Base-by-base conservation (phyloP, 2,329 filamentous ascomycete species). In the Colletotrichum magnum region DNA sequence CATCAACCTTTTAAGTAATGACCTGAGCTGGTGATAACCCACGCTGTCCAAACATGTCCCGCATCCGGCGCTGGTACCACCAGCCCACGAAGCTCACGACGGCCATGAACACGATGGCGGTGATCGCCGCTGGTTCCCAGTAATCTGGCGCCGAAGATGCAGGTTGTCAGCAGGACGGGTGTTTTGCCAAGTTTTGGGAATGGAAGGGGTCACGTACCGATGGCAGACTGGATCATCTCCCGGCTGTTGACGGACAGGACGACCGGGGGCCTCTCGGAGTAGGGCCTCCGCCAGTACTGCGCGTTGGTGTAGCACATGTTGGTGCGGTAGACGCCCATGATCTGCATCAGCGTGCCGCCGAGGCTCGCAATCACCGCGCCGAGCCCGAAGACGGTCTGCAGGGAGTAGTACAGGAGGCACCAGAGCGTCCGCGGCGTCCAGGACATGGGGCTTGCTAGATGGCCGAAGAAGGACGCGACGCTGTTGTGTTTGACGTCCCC, bases 331-430 rank as follows among this genome's bases (percentile, higher is more conserved):
- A 76, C 73, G 10, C 75, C 75, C 45, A 76, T 61, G 13, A 76
- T 65, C 68, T 76, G 74, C 74, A 76, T 73, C 18, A 71, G 21
- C 0, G 75, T 76, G 16, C 75, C 75, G 3, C 72, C 73, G 5
- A 76, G 56, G 12, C 74, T 70, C 0, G 75, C 41, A 79, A 86
- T 73, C 80, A 86, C 71, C 82, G 85, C 72, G 76, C 81, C 69
- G 79, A 85, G 58, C 77, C 73, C 71, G 15, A 73, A 57, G 1
- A 70, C 13, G 54, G 56, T 67, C 58, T 72, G 58, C 21, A 56
- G 64, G 15, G 59, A 32, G 47, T 72, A 70, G 45, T 74, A 74
- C 15, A 72, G n/a, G 3, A 59, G 0, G 47, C 71, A 72, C 73
- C 74, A 75, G 3, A 75, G 15, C 59, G 39, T 45, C 3, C 48